Percentiles rank a stretch among this genome's conserved stretches.
Conservation (phyloP, 169 alveolate species). For the Perkinsus olseni region DNA sequence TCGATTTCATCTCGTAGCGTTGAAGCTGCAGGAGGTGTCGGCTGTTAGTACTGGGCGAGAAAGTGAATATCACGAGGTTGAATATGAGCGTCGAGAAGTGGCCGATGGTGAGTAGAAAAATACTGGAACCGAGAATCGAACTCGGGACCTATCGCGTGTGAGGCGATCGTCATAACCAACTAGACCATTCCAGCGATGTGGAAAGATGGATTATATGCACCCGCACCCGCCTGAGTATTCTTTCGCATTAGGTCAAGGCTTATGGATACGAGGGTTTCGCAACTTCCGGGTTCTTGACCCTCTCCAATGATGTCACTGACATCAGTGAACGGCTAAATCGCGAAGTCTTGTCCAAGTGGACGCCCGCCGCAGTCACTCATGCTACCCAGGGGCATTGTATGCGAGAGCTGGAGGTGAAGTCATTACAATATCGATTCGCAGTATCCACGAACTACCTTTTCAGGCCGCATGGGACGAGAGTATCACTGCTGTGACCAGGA, state of each 20-base stretch:
- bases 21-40: too few species aligned
- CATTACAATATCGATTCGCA: neutral
- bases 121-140: slow-evolving; percentile 3
- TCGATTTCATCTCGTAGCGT: neutral
- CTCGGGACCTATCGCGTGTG: slow-evolving; percentile 6
- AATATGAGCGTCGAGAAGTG: neutral
- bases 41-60: neutral
- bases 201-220: too few species aligned
- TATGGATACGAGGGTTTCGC: neutral
- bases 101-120: neutral
- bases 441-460: neutral
- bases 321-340: neutral
- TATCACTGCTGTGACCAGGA: neutral
- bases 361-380: neutral
- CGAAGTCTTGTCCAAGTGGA: neutral
- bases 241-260: neutral
- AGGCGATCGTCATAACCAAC: slow-evolving; percentile 3
- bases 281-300: neutral
- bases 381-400: neutral
- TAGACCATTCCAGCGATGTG: neutral
- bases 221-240: neutral
- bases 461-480: neutral
- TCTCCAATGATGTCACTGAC: neutral
- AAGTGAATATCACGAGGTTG: neutral
- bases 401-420: neutral